These are phyloP conservation scores for Teunomyces funiuensis DNA, from an alignment of 805 yeast species.

Conservation along the genomic window DNA sequence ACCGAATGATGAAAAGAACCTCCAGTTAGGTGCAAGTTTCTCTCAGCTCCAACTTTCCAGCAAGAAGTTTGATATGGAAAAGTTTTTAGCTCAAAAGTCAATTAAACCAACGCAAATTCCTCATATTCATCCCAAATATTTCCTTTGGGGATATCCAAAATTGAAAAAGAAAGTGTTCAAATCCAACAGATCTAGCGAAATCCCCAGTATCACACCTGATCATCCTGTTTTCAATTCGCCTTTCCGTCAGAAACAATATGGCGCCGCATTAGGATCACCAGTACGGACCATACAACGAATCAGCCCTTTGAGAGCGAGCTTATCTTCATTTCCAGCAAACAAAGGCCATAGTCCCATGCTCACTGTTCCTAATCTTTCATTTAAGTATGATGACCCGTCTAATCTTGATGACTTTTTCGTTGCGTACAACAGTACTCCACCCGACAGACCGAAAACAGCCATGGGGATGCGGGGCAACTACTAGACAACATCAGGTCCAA, in stretches of 20 bases:
- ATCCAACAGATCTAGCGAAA: slow-evolving; percentile 15
- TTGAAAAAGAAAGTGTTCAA: slow-evolving; percentile 18
- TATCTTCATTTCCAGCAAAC: neutral
- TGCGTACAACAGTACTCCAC: slow-evolving; percentile 20
- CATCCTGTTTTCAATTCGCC: slow-evolving; percentile 35
- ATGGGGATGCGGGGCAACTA: slow-evolving; percentile 34
- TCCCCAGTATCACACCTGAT: slow-evolving; percentile 30
- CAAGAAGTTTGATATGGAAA: neutral
- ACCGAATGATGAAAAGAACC: neutral
- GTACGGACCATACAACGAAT: too few species aligned
- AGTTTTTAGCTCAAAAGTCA: slow-evolving; percentile 5
- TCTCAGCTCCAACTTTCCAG: neutral
- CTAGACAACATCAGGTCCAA: neutral
- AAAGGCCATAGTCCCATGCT: neutral
- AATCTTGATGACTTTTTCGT: neutral
- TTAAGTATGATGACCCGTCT: neutral
- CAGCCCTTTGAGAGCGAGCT: too few species aligned
- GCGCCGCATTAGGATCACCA: neutral
- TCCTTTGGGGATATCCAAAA: slow-evolving; percentile 19
- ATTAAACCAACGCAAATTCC: slow-evolving; percentile 25
- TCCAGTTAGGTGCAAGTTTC: slow-evolving; percentile 1
- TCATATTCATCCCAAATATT: slow-evolving; percentile 21
- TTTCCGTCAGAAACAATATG: neutral
- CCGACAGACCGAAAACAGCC: slow-evolving; percentile 35
- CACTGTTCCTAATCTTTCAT: neutral